These are phyloP conservation scores for Asterophora parasitica DNA, from an alignment of 768 basidiomycete species.

Conservation along the genomic window DNA sequence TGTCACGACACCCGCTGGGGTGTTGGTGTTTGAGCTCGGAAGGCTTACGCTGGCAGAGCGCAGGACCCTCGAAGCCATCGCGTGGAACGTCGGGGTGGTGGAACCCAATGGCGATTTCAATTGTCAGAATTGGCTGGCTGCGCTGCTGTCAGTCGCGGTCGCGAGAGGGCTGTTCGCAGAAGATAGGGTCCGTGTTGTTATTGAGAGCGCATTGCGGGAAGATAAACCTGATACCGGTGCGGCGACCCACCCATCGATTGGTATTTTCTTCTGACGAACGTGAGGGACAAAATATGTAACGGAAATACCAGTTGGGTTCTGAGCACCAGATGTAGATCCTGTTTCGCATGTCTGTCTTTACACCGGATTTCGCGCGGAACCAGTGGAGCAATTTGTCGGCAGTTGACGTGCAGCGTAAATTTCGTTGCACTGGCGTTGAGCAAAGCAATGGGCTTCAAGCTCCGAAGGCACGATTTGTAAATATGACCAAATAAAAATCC, in stretches of 20 bases:
- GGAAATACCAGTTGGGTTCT: not conserved
- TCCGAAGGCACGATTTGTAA: conserved; percentile 1
- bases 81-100: not conserved
- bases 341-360: too few species aligned
- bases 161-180: not conserved
- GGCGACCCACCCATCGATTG: not conserved
- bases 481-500: conserved; percentile 19
- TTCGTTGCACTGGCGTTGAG: too few species aligned
- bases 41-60: not conserved
- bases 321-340: not conserved
- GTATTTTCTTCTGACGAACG: not conserved
- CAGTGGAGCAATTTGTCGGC: too few species aligned
- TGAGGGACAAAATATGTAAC: not conserved
- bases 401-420: too few species aligned
- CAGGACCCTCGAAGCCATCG: not conserved
- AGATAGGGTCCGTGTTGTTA: not conserved
- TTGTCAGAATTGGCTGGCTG: not conserved
- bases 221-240: not conserved
- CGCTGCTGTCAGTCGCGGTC: not conserved
- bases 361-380: too few species aligned
- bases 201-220: not conserved
- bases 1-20: not conserved
- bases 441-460: too few species aligned
- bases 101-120: not conserved
- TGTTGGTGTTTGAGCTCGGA: not conserved